Percentiles rank a stretch among this genome's conserved stretches.
Conservation (phyloP, 352 stramenopile species). For the Aphanomyces astaci region DNA sequence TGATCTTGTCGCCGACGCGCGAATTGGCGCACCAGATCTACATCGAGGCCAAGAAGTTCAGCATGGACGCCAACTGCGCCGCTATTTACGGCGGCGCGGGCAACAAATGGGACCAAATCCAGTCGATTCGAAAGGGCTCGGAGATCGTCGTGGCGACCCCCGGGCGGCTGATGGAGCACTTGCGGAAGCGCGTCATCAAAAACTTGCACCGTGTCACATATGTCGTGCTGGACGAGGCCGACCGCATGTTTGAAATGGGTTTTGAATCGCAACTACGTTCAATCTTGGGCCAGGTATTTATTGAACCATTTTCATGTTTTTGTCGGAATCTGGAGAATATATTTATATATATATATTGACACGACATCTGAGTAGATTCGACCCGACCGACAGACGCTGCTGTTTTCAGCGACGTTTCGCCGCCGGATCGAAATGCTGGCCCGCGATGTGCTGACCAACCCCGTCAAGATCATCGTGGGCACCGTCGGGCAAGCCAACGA, state of each 20-base stretch:
- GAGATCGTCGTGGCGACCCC: slow-evolving; percentile 77
- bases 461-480: slow-evolving; percentile 77
- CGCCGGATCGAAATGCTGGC: slow-evolving; percentile 60
- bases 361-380: slow-evolving; percentile 51
- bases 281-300: slow-evolving; percentile 50
- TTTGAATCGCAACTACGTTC: slow-evolving; percentile 77
- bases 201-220: slow-evolving; percentile 66
- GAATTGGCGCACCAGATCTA: slow-evolving; percentile 84
- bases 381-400: slow-evolving; percentile 75
- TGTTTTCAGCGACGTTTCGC: slow-evolving; percentile 85
- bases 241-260: slow-evolving; percentile 87
- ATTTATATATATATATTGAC: too few relatives aligned
- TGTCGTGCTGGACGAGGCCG: slow-evolving; percentile 82
- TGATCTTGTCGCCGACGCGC: slow-evolving; percentile 70
- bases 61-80: slow-evolving; percentile 55
- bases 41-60: slow-evolving; percentile 75
- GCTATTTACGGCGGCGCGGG: slow-evolving; percentile 73
- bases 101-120: slow-evolving; percentile 75
- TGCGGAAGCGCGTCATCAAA: slow-evolving; percentile 56
- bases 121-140: slow-evolving; percentile 56
- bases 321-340: background rate
- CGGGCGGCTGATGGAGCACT: slow-evolving; percentile 75
- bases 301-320: slow-evolving; percentile 8
- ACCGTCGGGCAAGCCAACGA: slow-evolving; percentile 81
- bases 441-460: slow-evolving; percentile 68